These are phyloP conservation scores for Aspergillus fructus DNA, from an alignment of 2,329 filamentous ascomycete genomes.

Conservation along the genomic window DNA sequence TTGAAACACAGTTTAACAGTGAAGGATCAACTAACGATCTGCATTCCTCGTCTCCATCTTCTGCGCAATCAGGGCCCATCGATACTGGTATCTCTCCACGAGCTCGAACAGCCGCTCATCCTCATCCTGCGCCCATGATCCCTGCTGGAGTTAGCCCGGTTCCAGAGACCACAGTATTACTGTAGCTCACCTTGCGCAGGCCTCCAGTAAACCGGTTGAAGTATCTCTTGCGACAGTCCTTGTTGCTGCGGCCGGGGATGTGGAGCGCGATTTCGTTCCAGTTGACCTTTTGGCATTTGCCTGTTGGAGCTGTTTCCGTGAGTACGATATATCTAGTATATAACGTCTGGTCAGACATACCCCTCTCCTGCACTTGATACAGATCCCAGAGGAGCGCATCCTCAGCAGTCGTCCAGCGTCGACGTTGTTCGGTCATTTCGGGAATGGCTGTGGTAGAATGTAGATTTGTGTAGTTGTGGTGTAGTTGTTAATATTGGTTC, in stretches of 20 bases:
- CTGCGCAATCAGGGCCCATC: constrained; percentile 13
- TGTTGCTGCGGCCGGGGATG: constrained; percentile 15
- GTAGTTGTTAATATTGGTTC: no score
- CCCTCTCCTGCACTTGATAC: constrained; percentile 11
- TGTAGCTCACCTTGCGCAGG: constrained; percentile 4
- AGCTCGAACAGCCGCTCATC: constrained; percentile 7
- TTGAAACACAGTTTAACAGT: no score
- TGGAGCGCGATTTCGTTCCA: constrained; percentile 15
- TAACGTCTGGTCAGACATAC: neutral
- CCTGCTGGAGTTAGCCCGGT: neutral
- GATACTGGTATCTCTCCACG: constrained; percentile 9
- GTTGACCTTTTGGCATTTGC: constrained; percentile 13
- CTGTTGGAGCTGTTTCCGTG: constrained; percentile 3
- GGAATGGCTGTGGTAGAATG: no score
- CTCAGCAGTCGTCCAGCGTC: constrained; percentile 9
- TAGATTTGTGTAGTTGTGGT: no score
- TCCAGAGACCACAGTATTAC: no score
- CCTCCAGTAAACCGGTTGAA: constrained; percentile 12
- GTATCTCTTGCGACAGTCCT: constrained; percentile 14
- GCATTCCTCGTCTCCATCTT: constrained; percentile 14
- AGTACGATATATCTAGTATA: neutral
- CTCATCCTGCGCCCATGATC: constrained; percentile 12
- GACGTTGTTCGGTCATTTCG: constrained; percentile 11
- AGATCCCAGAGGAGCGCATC: constrained; percentile 12
- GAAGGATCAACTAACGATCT: neutral